These are phyloP conservation scores for Chaetomium tenue DNA, from an alignment of 495 filamentous ascomycete genomes.

Conservation along the genomic window DNA sequence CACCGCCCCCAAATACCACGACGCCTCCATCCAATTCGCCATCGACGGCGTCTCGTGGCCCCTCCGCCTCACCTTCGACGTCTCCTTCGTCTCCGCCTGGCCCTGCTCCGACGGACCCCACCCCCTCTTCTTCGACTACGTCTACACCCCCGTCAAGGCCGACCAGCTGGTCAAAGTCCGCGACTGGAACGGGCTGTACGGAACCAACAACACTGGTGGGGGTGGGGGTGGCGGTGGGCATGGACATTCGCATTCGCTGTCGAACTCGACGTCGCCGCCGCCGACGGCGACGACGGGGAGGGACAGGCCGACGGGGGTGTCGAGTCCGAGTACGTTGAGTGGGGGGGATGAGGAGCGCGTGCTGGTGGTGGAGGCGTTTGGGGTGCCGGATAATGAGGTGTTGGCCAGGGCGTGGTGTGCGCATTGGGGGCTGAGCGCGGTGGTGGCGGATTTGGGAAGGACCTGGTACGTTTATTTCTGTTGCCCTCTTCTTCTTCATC, in stretches of 20 bases:
- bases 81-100: constrained; percentile 63
- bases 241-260: neutral
- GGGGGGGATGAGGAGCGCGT: constrained; percentile 55
- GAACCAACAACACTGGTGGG: too few species aligned
- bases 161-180: constrained; percentile 59
- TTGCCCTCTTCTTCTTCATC: constrained; percentile 1
- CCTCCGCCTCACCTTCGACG: constrained; percentile 60
- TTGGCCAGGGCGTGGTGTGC: constrained; percentile 70
- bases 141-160: constrained; percentile 51
- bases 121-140: constrained; percentile 66
- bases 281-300: too few species aligned
- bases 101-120: constrained; percentile 69
- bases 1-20: constrained; percentile 48
- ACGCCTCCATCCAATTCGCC: constrained; percentile 66
- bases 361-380: constrained; percentile 67
- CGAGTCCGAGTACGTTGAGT: constrained; percentile 25
- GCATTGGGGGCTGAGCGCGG: constrained; percentile 64
- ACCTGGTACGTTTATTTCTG: constrained; percentile 55
- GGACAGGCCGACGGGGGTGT: constrained; percentile 13
- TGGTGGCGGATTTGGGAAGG: constrained; percentile 62
- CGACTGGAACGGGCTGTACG: constrained; percentile 55
- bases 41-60: constrained; percentile 64
- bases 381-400: constrained; percentile 69
- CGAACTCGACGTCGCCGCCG: constrained; percentile 14
- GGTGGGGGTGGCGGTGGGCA: too few species aligned